Conservation (phyloP, 768 basidiomycete species). For the Kondoa malvinella region DNA sequence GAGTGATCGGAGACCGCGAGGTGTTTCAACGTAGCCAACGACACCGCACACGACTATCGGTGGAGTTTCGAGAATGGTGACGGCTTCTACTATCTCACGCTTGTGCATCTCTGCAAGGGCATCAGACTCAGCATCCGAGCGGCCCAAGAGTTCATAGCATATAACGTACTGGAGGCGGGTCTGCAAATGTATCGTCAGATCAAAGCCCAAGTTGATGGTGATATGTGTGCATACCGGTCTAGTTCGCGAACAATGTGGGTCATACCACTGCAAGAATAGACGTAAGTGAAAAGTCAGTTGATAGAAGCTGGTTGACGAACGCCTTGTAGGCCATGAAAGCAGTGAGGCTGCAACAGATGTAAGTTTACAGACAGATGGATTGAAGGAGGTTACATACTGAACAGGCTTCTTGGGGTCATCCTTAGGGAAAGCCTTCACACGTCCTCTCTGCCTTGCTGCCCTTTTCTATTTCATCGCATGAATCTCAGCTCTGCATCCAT, state of each 20-base stretch:
- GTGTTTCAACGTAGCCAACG: constrained; percentile 98
- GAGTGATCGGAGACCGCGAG: constrained; percentile 92
- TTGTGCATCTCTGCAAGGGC: constrained; percentile 85
- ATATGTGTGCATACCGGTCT: constrained; percentile 43
- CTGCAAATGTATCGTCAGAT: neutral
- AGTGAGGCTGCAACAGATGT: too few relatives aligned
- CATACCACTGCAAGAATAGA: constrained; percentile 54
- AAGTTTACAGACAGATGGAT: too few relatives aligned
- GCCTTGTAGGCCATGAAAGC: constrained; percentile 99
- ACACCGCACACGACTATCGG: constrained; percentile 93
- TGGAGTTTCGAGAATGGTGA: constrained; percentile 87
- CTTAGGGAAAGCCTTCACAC: constrained; percentile 99
- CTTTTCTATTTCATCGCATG: too few relatives aligned
- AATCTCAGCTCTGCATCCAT: too few relatives aligned
- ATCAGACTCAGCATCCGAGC: neutral
- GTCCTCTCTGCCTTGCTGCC: constrained; percentile 89
- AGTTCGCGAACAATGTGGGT: constrained; percentile 98
- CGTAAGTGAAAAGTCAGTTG: too few relatives aligned
- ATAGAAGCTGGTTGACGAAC: too few relatives aligned
- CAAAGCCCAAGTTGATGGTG: neutral
- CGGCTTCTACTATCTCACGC: constrained; percentile 96
- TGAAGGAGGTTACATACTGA: too few relatives aligned
- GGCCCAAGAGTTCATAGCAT: neutral
- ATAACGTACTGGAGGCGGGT: constrained; percentile 81
- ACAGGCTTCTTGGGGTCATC: constrained; percentile 99